These are phyloP conservation scores for Trichosporon asahii DNA, from an alignment of 1,284 basidiomycete genomes.

Conservation along the genomic window DNA sequence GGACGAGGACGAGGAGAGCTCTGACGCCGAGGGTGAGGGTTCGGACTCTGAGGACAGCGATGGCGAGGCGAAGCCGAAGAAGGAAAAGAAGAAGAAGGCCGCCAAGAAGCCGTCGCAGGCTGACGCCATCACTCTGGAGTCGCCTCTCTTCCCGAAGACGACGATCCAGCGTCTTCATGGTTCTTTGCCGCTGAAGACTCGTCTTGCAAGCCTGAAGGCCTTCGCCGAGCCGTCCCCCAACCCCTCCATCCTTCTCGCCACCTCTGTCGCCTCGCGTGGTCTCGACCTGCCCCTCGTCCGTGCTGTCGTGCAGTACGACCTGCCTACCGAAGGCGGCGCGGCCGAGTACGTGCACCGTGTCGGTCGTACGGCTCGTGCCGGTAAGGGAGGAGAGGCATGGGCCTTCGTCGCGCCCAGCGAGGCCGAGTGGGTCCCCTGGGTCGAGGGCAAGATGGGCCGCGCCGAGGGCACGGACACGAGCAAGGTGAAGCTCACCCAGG, in stretches of 20 bases:
- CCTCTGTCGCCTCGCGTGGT: slow-evolving; percentile 94
- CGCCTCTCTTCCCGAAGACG: slow-evolving; percentile 73
- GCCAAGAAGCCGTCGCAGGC: slow-evolving; percentile 29
- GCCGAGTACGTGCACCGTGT: slow-evolving; percentile 97
- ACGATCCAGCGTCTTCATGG: slow-evolving; percentile 92
- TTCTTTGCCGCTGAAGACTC: slow-evolving; percentile 75
- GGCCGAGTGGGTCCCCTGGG: slow-evolving; percentile 81
- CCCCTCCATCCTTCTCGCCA: slow-evolving; percentile 80
- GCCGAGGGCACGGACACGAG: slow-evolving; percentile 43
- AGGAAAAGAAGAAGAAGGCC: slow-evolving; percentile 28
- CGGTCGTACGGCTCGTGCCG: slow-evolving; percentile 93
- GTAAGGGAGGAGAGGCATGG: slow-evolving; percentile 85
- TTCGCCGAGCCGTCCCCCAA: slow-evolving; percentile 60
- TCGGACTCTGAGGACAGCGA: slow-evolving; percentile 28
- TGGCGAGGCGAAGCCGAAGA: slow-evolving; percentile 28
- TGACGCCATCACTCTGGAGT: slow-evolving; percentile 60
- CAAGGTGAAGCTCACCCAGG: slow-evolving; percentile 58
- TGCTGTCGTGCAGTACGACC: slow-evolving; percentile 92
- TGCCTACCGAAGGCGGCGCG: slow-evolving; percentile 93
- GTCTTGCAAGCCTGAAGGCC: slow-evolving; percentile 73
- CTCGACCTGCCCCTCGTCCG: slow-evolving; percentile 94
- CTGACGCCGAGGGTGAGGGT: slow-evolving; percentile 21
- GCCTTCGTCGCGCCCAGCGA: slow-evolving; percentile 81
- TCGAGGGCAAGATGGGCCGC: slow-evolving; percentile 67
- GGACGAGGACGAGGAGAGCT: slow-evolving; percentile 35